These are phyloP conservation scores for Phytophthora colocasiae DNA, from an alignment of 352 stramenopile genomes.

Conservation along the genomic window DNA sequence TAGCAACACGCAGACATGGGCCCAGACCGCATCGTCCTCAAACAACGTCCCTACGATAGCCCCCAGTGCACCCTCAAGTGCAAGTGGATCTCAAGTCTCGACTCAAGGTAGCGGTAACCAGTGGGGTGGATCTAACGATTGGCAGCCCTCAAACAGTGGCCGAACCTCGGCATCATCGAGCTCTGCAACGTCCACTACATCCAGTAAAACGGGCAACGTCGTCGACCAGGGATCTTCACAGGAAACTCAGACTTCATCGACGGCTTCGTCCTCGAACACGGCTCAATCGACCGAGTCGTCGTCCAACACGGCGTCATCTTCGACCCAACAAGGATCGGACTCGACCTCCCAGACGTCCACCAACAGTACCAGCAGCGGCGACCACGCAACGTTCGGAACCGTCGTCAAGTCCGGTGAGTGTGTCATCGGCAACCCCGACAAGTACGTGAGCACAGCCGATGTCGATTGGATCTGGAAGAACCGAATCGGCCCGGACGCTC, in stretches of 20 bases:
- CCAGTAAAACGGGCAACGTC: slow-evolving; percentile 1
- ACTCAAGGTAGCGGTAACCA: too few relatives aligned
- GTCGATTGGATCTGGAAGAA: slow-evolving; percentile 34
- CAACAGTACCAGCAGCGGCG: slow-evolving; percentile 21
- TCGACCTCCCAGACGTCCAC: slow-evolving; percentile 9
- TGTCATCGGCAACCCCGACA: slow-evolving; percentile 22
- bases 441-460: slow-evolving; percentile 24
- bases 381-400: slow-evolving; percentile 30
- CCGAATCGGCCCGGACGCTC: slow-evolving; percentile 8
- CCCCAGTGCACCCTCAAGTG: too few relatives aligned
- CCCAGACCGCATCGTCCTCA: too few relatives aligned
- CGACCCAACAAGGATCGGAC: slow-evolving; percentile 14
- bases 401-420: slow-evolving; percentile 23
- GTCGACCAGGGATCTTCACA: slow-evolving; percentile 17
- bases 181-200: too few relatives aligned
- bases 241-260: slow-evolving; percentile 9
- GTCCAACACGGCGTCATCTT: slow-evolving; percentile 10
- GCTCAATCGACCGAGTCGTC: slow-evolving; percentile 3
- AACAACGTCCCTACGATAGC: too few relatives aligned
- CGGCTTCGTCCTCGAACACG: slow-evolving; percentile 7
- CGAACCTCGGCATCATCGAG: too few relatives aligned
- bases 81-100: too few relatives aligned
- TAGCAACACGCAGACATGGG: too few relatives aligned
- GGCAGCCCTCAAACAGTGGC: too few relatives aligned
- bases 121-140: too few relatives aligned